phyloP scores from a whole-genome alignment of 257 asterid species.

The Thymus mandschuricus region DNA sequence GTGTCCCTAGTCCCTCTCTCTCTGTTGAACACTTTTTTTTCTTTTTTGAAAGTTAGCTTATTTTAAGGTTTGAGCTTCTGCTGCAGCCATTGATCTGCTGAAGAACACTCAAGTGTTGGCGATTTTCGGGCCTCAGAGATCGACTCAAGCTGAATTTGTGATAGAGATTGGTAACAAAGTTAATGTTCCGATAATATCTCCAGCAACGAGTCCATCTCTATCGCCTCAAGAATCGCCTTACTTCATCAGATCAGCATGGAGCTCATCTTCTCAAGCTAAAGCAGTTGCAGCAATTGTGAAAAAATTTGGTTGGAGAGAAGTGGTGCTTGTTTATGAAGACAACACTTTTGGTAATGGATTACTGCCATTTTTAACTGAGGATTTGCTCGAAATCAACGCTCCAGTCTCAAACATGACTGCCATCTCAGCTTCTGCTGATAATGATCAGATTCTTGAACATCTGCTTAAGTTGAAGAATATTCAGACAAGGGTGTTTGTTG shows the following conservation, averaged over 20 bases:
- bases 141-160: slow-evolving; percentile 50
- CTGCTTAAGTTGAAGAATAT: slow-evolving; percentile 39
- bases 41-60: not conserved
- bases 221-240: slow-evolving; percentile 45
- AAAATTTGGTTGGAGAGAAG: slow-evolving; percentile 52
- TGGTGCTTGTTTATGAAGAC: slow-evolving; percentile 45
- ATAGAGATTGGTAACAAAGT: slow-evolving; percentile 48
- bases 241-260: slow-evolving; percentile 51
- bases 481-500: slow-evolving; percentile 55
- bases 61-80: not conserved
- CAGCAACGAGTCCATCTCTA: slow-evolving; percentile 51
- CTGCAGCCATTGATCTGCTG: slow-evolving; percentile 53
- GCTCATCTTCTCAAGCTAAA: slow-evolving; percentile 47
- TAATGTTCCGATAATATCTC: slow-evolving; percentile 53
- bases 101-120: slow-evolving; percentile 47
- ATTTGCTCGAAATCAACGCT: slow-evolving; percentile 31
- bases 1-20: not conserved
- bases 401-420: slow-evolving; percentile 37
- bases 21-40: not conserved
- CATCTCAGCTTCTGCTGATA: slow-evolving; percentile 41
- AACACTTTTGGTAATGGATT: slow-evolving; percentile 46
- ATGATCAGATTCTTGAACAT: slow-evolving; percentile 40
- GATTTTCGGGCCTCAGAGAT: slow-evolving; percentile 53
- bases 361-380: slow-evolving; percentile 46
- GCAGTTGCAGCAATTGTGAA: slow-evolving; percentile 52